Conservation (phyloP, 768 basidiomycete genomes). For the Lactarius psammicola region DNA sequence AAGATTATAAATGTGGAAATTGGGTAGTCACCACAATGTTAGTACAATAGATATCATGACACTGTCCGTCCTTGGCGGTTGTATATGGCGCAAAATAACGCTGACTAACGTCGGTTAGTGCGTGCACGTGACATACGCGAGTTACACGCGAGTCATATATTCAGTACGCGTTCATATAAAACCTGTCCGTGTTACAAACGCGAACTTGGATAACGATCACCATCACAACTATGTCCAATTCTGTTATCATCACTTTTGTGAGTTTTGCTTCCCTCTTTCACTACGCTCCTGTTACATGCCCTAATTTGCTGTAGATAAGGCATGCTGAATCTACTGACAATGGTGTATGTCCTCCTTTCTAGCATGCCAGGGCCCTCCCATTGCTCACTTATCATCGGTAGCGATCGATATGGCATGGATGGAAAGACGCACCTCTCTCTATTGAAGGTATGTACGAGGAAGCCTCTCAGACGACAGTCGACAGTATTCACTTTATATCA, state of each 20-base stretch:
- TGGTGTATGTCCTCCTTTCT: conserved; percentile 42
- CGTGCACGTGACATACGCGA: too few species aligned
- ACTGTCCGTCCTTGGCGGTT: not conserved
- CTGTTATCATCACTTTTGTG: conserved; percentile 35
- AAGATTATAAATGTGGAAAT: conserved; percentile 81
- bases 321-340: conserved; percentile 81
- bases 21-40: conserved; percentile 42
- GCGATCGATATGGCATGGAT: conserved; percentile 67
- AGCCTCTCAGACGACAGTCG: not conserved
- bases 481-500: not conserved
- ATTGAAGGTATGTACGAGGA: conserved; percentile 57
- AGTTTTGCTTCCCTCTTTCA: conserved; percentile 6
- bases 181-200: too few species aligned
- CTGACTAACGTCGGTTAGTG: too few species aligned
- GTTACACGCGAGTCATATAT: too few species aligned
- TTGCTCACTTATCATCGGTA: not conserved
- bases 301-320: conserved; percentile 48
- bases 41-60: not conserved
- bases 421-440: conserved; percentile 67
- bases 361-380: not conserved
- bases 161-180: too few species aligned
- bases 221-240: conserved; percentile 25
- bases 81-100: too few species aligned
- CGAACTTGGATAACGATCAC: too few species aligned
- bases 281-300: not conserved